phyloP scores from a whole-genome alignment of 495 filamentous ascomycete species.

The Trichoderma virens region DNA sequence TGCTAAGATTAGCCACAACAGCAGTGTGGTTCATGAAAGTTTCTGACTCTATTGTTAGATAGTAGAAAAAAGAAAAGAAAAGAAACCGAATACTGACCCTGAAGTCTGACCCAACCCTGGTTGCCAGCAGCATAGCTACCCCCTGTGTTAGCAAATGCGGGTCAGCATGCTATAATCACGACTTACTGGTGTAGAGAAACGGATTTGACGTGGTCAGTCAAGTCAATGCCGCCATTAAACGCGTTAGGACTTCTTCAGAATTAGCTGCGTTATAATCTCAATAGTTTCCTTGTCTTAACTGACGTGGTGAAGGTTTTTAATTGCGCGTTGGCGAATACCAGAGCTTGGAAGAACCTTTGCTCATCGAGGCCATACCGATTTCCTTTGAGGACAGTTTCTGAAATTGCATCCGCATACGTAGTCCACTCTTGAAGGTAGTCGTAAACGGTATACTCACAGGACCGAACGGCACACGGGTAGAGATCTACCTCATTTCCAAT shows the following conservation, averaged over 20 bases:
- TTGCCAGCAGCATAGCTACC: neutral
- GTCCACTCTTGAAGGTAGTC: neutral
- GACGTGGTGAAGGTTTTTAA: neutral
- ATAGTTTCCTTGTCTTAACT: neutral
- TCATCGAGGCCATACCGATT: neutral
- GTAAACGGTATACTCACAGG: neutral
- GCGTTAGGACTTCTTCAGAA: neutral
- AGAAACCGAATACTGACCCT: neutral
- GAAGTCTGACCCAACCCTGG: neutral
- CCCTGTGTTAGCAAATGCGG: neutral
- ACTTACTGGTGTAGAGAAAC: neutral
- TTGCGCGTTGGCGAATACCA: neutral
- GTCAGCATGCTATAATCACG: neutral
- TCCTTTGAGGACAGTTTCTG: neutral
- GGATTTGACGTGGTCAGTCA: neutral
- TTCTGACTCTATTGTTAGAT: neutral
- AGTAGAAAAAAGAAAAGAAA: neutral
- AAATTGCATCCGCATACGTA: neutral
- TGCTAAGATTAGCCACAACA: conserved; percentile 4
- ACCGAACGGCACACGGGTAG: neutral
- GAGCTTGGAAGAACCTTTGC: conserved; percentile 1
- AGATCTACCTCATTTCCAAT: neutral
- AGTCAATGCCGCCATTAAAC: neutral
- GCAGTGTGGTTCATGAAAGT: conserved; percentile 6
- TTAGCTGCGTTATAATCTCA: neutral